These are phyloP conservation scores for Phaeophleospora eucalypticola DNA, from an alignment of 2,329 filamentous ascomycete genomes.

Conservation along the genomic window DNA sequence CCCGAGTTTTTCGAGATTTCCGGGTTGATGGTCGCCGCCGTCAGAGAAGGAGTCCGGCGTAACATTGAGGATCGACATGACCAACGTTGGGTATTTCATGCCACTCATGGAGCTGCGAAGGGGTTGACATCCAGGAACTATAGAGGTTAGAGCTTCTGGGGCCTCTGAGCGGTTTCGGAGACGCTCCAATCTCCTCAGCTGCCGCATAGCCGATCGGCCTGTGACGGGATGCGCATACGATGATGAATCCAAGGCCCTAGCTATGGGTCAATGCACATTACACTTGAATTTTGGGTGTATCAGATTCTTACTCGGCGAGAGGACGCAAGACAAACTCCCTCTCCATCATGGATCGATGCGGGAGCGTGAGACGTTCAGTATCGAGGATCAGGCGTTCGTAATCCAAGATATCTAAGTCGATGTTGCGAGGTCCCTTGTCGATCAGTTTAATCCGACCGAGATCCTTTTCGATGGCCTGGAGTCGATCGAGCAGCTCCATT, in stretches of 20 bases:
- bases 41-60: constrained; percentile 98
- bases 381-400: constrained; percentile 66
- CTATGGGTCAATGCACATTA: no score
- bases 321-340: constrained; percentile 91
- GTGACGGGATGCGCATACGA: no score
- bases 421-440: constrained; percentile 90
- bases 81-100: constrained; percentile 61
- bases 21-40: constrained; percentile 61
- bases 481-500: constrained; percentile 67
- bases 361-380: constrained; percentile 72
- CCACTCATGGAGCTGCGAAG: no score
- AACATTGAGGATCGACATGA: constrained; percentile 94
- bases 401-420: constrained; percentile 87
- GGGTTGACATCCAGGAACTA: constrained; percentile 39
- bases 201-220: no score
- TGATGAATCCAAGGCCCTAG: no score
- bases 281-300: no score
- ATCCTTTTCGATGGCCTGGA: constrained; percentile 77
- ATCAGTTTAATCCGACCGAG: constrained; percentile 79
- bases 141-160: constrained; percentile 38
- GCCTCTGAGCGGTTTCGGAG: no score
- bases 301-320: constrained; percentile 62
- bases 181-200: no score
- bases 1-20: constrained; percentile 48
- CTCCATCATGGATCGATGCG: constrained; percentile 80